Conservation (phyloP, 2,329 filamentous ascomycete genomes). For the Penicillium vulpinum region DNA sequence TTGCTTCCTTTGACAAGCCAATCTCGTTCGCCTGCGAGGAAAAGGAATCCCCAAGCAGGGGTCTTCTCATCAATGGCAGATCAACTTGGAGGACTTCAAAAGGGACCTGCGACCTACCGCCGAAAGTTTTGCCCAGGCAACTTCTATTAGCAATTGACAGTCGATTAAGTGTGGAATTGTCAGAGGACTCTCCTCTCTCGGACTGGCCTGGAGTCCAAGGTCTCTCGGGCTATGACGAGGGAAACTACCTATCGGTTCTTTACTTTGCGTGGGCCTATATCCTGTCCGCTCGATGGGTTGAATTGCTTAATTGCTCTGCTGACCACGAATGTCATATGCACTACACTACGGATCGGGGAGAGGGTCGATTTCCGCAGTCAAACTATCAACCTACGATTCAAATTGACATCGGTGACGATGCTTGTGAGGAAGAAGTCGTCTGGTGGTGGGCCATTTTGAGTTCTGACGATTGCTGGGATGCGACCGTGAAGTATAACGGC, state of each 20-base stretch:
- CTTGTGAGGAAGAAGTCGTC: neutral
- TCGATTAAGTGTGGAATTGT: neutral
- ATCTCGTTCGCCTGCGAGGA: conserved; percentile 21
- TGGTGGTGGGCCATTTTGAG: conserved; percentile 12
- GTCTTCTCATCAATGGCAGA: conserved; percentile 16
- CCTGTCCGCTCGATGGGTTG: conserved; percentile 25
- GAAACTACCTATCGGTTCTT: too few relatives aligned
- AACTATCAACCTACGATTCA: neutral
- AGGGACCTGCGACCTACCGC: conserved; percentile 12
- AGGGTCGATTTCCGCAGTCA: neutral
- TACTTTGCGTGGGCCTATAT: conserved; percentile 27
- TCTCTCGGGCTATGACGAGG: neutral
- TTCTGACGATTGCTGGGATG: conserved; percentile 14
- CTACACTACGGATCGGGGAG: neutral
- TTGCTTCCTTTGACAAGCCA: conserved; percentile 3
- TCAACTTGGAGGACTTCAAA: conserved; percentile 24
- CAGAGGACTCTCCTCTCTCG: conserved; percentile 9
- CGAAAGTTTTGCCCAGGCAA: conserved; percentile 17
- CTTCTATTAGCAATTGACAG: conserved; percentile 3
- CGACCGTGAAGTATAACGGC: conserved; percentile 20
- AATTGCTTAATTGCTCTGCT: conserved; percentile 19
- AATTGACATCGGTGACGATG: neutral
- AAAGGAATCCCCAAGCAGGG: conserved; percentile 9
- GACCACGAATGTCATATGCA: conserved; percentile 16
- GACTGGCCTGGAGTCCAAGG: conserved; percentile 21